Percentiles rank a stretch among this genome's conserved stretches.
phyloP scores from a whole-genome alignment of 2,329 filamentous ascomycete species.

The Aureobasidium mangrovei region DNA sequence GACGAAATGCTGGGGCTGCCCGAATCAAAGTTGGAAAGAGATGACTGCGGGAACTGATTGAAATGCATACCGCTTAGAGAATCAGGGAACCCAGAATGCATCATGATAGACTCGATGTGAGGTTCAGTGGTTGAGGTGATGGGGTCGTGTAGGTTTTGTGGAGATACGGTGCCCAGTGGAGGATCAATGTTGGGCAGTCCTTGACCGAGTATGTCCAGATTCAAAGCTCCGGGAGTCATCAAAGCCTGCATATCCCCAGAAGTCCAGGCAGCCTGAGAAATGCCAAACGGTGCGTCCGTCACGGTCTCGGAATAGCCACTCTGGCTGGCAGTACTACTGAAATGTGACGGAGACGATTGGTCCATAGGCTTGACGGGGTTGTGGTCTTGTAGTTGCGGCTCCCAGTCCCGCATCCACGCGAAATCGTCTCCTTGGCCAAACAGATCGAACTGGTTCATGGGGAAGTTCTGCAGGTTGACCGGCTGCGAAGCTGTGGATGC shows the following conservation, averaged over 20 bases:
- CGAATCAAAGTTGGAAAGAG: conserved; percentile 56
- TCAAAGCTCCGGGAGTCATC: conserved; percentile 57
- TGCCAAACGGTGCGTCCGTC: conserved; percentile 56
- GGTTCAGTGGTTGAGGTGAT: conserved; percentile 55
- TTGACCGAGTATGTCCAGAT: conserved; percentile 63
- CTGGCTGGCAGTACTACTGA: conserved; percentile 92
- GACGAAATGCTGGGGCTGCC: conserved; percentile 55
- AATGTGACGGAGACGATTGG: conserved; percentile 88
- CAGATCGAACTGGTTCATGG: conserved; percentile 48
- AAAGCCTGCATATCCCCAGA: conserved; percentile 59
- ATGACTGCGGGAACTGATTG: conserved; percentile 43
- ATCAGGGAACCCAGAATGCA: conserved; percentile 52
- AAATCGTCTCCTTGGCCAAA: conserved; percentile 58
- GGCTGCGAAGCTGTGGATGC: conserved; percentile 47
- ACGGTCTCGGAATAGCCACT: conserved; percentile 86
- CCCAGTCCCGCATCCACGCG: conserved; percentile 78
- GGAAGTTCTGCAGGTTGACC: conserved; percentile 17
- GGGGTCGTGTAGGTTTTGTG: conserved; percentile 64
- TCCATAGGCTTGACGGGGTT: conserved; percentile 75
- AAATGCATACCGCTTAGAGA: conserved; percentile 47
- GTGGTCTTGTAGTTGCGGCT: conserved; percentile 57
- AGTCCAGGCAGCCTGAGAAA: conserved; percentile 46
- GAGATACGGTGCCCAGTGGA: conserved; percentile 63
- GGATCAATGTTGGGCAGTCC: conserved; percentile 69
- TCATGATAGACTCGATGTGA: conserved; percentile 63